A percentile compares a stretch with the other conserved stretches of the same genome.
Conservation (phyloP, 176 grass and related monocot genomes). For the Musa troglodytarum region DNA sequence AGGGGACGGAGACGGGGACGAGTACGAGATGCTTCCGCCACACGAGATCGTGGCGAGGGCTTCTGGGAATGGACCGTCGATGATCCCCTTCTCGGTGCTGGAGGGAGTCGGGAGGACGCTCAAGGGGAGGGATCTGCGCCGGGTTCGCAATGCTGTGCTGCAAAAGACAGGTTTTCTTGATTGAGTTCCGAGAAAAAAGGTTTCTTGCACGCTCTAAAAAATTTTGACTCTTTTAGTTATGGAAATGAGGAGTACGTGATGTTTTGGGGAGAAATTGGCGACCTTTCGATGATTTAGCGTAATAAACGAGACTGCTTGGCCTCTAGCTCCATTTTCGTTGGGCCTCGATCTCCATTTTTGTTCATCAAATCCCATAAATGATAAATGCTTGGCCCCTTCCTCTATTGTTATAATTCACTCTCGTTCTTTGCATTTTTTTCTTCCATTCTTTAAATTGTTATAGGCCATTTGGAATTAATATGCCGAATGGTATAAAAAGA, state of each 20-base stretch:
- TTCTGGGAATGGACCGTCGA: conserved; percentile 41
- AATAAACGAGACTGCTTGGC: conserved; percentile 1
- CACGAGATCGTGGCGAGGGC: conserved; percentile 67
- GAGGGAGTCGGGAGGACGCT: conserved; percentile 74
- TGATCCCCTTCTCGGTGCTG: conserved; percentile 70
- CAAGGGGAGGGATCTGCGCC: conserved; percentile 82
- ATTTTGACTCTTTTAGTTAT: conserved; percentile 6
- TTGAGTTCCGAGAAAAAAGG: conserved; percentile 22
- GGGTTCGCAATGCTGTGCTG: conserved; percentile 82
- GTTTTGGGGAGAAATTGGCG: background rate
- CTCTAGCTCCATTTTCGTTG: background rate
- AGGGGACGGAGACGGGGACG: conserved; percentile 20
- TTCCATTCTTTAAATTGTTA: background rate
- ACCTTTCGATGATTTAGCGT: background rate
- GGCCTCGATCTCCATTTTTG: background rate
- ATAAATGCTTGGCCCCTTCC: no score
- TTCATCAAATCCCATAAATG: no score
- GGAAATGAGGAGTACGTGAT: background rate
- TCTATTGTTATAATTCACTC: no score
- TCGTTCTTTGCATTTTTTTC: background rate
- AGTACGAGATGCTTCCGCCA: conserved; percentile 66
- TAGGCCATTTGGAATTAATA: background rate
- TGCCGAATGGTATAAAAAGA: background rate
- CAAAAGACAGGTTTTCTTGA: conserved; percentile 72
- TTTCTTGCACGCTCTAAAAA: background rate